Percentiles rank a stretch among this genome's conserved stretches.
Evolutionary conservation across 805 yeast species (phyloP).

Genomic region (Torulaspora delbrueckii): DNA sequence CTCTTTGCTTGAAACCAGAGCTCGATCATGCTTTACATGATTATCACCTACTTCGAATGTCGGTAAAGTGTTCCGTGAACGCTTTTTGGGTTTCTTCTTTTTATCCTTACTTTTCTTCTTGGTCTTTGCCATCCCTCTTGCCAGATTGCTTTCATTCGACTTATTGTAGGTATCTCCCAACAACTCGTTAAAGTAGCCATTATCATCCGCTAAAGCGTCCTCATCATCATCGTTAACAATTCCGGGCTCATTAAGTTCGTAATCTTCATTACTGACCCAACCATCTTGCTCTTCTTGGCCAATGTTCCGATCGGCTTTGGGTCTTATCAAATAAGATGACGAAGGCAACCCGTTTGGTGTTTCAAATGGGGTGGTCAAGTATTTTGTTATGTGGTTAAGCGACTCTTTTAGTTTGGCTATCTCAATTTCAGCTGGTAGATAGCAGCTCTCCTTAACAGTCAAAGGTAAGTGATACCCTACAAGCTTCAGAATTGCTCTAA

Average conservation of each 20-base stretch:
- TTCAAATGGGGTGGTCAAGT: slow-evolving; percentile 26
- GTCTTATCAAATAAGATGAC: slow-evolving; percentile 26
- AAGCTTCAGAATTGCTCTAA: slow-evolving; percentile 25
- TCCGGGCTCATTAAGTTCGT: slow-evolving; percentile 22
- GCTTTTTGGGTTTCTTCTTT: slow-evolving; percentile 1
- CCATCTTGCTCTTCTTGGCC: slow-evolving; percentile 22
- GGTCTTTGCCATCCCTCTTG: slow-evolving; percentile 27
- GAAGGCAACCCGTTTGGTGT: slow-evolving; percentile 29
- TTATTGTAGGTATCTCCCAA: slow-evolving; percentile 9
- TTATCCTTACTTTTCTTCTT: slow-evolving; percentile 14
- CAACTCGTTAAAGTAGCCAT: slow-evolving; percentile 29
- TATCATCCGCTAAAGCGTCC: slow-evolving; percentile 16
- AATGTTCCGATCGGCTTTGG: slow-evolving; percentile 1
- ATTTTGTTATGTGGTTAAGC: slow-evolving; percentile 17
- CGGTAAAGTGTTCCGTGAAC: slow-evolving; percentile 10
- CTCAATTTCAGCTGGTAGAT: slow-evolving; percentile 15
- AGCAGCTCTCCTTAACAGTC: slow-evolving; percentile 18
- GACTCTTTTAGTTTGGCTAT: slow-evolving; percentile 13
- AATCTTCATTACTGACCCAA: slow-evolving; percentile 20
- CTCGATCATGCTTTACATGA: slow-evolving; percentile 6
- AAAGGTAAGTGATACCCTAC: slow-evolving; percentile 25
- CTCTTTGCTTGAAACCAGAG: slow-evolving; percentile 27
- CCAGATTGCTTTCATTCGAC: slow-evolving; percentile 6
- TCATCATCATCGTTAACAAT: slow-evolving; percentile 18
- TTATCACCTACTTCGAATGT: slow-evolving; percentile 12